Evolutionary conservation across 345 rosid genomes (phyloP), one percentile per base, ranked within the genome.

Genomic region (Anacardium occidentale): DNA sequence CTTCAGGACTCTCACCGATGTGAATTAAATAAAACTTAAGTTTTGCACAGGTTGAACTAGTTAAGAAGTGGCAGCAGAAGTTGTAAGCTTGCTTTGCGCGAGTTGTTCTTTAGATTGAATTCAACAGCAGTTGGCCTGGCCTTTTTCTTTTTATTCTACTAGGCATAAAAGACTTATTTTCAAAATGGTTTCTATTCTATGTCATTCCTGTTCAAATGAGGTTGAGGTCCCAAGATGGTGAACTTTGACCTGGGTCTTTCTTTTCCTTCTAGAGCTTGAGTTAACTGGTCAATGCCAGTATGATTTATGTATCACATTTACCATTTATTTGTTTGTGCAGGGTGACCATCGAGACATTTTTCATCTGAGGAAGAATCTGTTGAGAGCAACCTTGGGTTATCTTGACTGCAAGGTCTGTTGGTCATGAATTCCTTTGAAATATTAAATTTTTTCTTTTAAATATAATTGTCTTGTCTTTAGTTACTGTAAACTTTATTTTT

Each of bases 351-450:
- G 74, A 72, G 97, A 90, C 74, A 85, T 83, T 76, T 79, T 92
- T 76, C 90, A 89, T 83, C 88, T 86, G 25, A 84, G 97, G 83
- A 91, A 85, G 77, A 89, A 84, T 82, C 84, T 94, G 44, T 82
- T 92, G 62, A 80, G 89, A 75, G 83, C 87, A 75, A 77, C 84
- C 69, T 81, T 91, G 83, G 82, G 78, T 68, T 78, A 77, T 59
- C 74, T 90, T 62, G 86, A 75, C 74, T 81, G 77, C 85, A 89
- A 90, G 96, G 98, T 94, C 57, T 76, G 85, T 81, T 74, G 71
- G 53, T 24, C 52, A 37, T 29, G 26, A 53, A 61, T 65, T 75
- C 73, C 44, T 69, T 18, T 15, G 61, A 40, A 25, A 37, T 69
- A 26, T 62, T 14, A 44, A 34, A 45, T 40, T 56, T 40, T 62